These are phyloP conservation scores for Luzula sylvatica DNA, from an alignment of 176 grass and related monocot species.

Conservation along the genomic window DNA sequence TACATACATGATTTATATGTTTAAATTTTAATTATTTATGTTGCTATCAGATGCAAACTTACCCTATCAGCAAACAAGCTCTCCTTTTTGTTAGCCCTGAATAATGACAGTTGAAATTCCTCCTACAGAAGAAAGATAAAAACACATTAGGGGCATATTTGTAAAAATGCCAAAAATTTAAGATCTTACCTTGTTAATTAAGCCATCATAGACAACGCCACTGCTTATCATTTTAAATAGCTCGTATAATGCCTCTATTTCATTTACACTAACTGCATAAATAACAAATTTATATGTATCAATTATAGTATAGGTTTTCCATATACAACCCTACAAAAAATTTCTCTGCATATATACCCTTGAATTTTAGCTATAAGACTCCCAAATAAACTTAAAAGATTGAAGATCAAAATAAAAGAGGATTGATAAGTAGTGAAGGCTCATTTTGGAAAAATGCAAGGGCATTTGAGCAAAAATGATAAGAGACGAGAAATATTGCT, in stretches of 20 bases:
- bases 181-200: constrained; percentile 87
- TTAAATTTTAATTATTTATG: too few relatives aligned
- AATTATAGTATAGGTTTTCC: too few relatives aligned
- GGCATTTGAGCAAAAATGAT: neutral
- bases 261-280: constrained; percentile 72
- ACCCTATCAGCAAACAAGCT: constrained; percentile 96
- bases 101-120: constrained; percentile 72
- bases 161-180: neutral
- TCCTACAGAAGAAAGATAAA: constrained; percentile 6
- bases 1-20: too few relatives aligned
- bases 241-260: too few relatives aligned
- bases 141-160: neutral
- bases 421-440: too few relatives aligned
- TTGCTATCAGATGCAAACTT: constrained; percentile 18
- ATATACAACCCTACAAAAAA: too few relatives aligned
- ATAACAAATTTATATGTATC: neutral
- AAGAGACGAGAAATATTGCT: constrained; percentile 1
- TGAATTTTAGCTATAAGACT: too few relatives aligned
- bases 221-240: too few relatives aligned
- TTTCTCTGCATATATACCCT: too few relatives aligned
- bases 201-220: constrained; percentile 72
- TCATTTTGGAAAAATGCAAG: neutral
- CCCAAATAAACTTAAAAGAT: neutral
- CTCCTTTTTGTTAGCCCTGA: constrained; percentile 90
- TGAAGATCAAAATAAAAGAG: too few relatives aligned